Evolutionary conservation across 345 rosid species (phyloP), one percentile per base, ranked within the genome.

Genomic region (Dipteronia sinensis): DNA sequence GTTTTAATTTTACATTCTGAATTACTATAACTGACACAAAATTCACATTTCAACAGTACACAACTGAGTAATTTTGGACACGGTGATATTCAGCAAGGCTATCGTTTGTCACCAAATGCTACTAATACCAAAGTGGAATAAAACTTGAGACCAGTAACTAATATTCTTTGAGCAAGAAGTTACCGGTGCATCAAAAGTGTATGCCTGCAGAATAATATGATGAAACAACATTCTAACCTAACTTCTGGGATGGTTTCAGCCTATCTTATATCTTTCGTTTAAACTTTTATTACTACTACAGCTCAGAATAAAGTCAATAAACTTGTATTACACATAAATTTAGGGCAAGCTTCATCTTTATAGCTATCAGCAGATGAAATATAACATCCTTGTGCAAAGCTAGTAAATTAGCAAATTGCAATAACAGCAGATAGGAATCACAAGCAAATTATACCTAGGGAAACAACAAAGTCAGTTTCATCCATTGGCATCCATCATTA

Each of bases 321-420:
- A 34, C 38, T 34, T 5, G 4, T 34, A 34, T 34, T 34, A 17
- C 9, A 9, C 44, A 10, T 40, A 70, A 51, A 25, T 25, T 16
- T 29, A 3, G 63, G 12, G 7, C 11, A 71, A 13, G 16, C 1
- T 12, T 9, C 42, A 51, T 40, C 71, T 40, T 19, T 40, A n/a
- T 53, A 56, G 55, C 31, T 4, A 10, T 29, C 34, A 22, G 31
- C 0, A 11, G 46, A 25, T 12, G 44, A 20, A 44, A 51, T 19
- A 44, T 51, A 70, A 46, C 8, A 27, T 70, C 42, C 73, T 70
- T 25, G 44, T 70, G 6, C 23, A 51, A 53, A 71, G 46, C 74
- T 71, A 53, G 74, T 17, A 29, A 53, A 34, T 3, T 29, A 71
- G 44, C 23, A 53, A 31, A 27, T 10, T 53, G 44, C 9, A 29